Base-by-base conservation (phyloP, 2,329 filamentous ascomycete species). In the Arthroderma sp. region DNA sequence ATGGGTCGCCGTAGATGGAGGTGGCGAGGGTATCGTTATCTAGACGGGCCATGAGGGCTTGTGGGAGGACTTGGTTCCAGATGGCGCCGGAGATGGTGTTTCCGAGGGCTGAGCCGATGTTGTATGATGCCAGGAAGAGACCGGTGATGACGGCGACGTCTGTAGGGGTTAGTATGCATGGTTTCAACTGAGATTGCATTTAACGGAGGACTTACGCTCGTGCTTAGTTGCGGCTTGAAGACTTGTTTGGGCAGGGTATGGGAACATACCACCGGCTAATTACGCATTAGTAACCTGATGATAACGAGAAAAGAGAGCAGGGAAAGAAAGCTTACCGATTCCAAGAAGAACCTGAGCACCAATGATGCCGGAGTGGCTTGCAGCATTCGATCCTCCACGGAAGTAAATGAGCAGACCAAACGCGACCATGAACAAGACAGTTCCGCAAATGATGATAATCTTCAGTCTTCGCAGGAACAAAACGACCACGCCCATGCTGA, bases 321-420 rank as follows among this genome's bases (percentile, higher is more conserved):
- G 28, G n/a, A 15, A 2, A 11, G 43, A 13, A 4, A 25, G 52
- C 67, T 52, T 62, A 70, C 68, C 81, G 55, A 85, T 74, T 62
- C 83, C 83, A 1, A 86, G 74, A 4, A 85, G 70, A 6, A 85
- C 72, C 66, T 86, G 81, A 1, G 79, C 81, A 15, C 78, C 82
- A 58, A 86, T 80, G 57, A 86, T 74, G 28, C 83, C 83, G 1
- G 77, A 74, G 57, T 80, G 73, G 59, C 71, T 74, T 8, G 73
- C 67, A 0, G 63, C 37, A 1, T 67, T 70, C 0, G 72, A 64
- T 4, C 77, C 76, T 37, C 82, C 82, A n/a, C 83, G 80, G 72
- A 75, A 86, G 62, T 76, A 74, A 64, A 85, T 84, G 17, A 86
- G 72, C 0, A 86, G 74, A 8, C 82, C 83, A 61, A 84, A 85